phyloP scores from a whole-genome alignment of 768 basidiomycete genomes.

The Lactarius quietus region DNA sequence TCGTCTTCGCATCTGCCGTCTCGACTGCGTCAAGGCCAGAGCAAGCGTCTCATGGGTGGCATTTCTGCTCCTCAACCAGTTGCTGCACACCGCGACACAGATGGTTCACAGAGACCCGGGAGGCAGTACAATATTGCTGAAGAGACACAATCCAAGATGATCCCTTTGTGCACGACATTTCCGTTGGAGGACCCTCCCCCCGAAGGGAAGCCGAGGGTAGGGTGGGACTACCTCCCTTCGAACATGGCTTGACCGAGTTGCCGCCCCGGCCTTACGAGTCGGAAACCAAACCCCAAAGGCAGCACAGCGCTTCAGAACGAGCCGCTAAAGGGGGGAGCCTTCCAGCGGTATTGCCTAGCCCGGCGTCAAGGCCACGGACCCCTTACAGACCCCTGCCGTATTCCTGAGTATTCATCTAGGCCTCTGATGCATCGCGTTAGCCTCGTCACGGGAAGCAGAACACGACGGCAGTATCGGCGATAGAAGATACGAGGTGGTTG shows the following conservation, averaged over 20 bases:
- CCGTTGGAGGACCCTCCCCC: slow-evolving; percentile 23
- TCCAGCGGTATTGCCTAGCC: no score
- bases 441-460: no score
- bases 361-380: no score
- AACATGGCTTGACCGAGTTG: slow-evolving; percentile 23
- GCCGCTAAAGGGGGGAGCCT: slow-evolving; percentile 17
- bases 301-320: slow-evolving; percentile 11
- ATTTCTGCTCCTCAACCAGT: slow-evolving; percentile 4
- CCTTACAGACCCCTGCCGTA: no score
- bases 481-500: no score
- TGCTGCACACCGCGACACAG: slow-evolving; percentile 13
- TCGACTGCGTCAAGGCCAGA: slow-evolving; percentile 14
- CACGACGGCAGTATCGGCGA: no score
- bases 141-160: slow-evolving; percentile 23
- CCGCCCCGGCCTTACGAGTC: slow-evolving; percentile 24
- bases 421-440: no score
- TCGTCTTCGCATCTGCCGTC: neutral
- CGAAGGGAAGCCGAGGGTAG: slow-evolving; percentile 11
- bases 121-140: slow-evolving; percentile 24
- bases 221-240: slow-evolving; percentile 19
- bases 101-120: slow-evolving; percentile 18
- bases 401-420: no score
- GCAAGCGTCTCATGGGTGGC: slow-evolving; percentile 13
- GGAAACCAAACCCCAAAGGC: neutral
- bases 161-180: slow-evolving; percentile 26